A percentile compares a stretch with the other conserved stretches of the same genome.
These are phyloP conservation scores for Tuctoria greenei DNA, from an alignment of 176 grass and related monocot species.

Conservation along the genomic window DNA sequence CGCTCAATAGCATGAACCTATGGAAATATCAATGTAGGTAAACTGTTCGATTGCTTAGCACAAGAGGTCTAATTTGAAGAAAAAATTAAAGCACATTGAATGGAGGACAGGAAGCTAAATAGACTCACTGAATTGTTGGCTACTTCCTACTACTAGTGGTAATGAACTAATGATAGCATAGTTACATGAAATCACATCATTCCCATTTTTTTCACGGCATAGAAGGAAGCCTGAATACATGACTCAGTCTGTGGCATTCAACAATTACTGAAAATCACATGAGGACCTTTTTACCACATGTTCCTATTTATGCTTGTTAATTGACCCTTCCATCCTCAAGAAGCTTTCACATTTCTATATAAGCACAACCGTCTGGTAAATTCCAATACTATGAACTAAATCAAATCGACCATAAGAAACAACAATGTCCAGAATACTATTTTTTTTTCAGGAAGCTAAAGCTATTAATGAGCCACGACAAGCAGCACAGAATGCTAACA, in stretches of 20 bases:
- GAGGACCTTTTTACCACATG: background rate
- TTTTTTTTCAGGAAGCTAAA: background rate
- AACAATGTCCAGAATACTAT: background rate
- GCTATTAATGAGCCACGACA: background rate
- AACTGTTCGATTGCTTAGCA: slow-evolving; percentile 10
- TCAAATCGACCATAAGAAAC: background rate
- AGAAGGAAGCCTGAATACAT: background rate
- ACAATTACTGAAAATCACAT: slow-evolving; percentile 1
- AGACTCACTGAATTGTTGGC: background rate
- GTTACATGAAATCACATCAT: background rate
- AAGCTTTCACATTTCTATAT: background rate
- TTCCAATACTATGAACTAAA: slow-evolving; percentile 29
- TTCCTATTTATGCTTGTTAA: background rate
- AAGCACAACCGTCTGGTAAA: background rate
- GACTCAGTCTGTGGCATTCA: background rate
- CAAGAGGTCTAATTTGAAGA: background rate
- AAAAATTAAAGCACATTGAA: background rate
- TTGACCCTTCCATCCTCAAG: background rate
- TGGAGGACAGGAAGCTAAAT: background rate
- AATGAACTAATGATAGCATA: slow-evolving; percentile 6
- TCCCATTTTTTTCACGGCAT: background rate
- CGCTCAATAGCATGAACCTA: slow-evolving; percentile 95
- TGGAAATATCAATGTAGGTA: slow-evolving; percentile 28
- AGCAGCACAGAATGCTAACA: background rate
- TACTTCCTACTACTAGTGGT: background rate